Evolutionary conservation across 352 stramenopile species (phyloP).

Genomic region (Globisporangium takayamanum): DNA sequence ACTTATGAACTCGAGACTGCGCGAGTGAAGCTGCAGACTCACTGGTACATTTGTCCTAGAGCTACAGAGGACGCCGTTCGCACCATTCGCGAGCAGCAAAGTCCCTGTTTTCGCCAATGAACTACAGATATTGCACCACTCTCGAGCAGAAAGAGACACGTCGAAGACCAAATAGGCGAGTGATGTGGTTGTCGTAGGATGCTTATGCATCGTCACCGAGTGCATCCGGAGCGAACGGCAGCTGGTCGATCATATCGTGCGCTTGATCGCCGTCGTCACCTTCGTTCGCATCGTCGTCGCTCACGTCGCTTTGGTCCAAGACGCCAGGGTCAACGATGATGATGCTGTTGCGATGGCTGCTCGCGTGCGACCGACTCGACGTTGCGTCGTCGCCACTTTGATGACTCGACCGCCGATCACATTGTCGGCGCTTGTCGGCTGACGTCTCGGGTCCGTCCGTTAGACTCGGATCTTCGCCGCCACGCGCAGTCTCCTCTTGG

Average conservation of each 20-base stretch:
- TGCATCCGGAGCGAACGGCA: not conserved
- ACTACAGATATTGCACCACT: too few relatives aligned
- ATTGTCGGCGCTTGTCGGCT: not conserved
- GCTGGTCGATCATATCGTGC: not conserved
- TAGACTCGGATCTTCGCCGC: not conserved
- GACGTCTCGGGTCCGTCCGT: not conserved
- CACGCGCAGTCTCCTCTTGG: not conserved
- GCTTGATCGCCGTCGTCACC: not conserved
- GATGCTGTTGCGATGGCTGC: not conserved
- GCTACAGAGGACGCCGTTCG: too few relatives aligned
- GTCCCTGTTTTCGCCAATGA: too few relatives aligned
- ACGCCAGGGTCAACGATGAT: slow-evolving; percentile 24
- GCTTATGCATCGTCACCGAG: too few relatives aligned
- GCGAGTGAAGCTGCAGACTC: too few relatives aligned
- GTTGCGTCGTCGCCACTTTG: not conserved
- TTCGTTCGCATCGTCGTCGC: slow-evolving; percentile 7
- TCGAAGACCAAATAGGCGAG: too few relatives aligned
- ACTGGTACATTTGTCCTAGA: too few relatives aligned
- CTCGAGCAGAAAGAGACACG: too few relatives aligned
- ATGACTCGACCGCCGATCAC: not conserved
- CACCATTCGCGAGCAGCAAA: too few relatives aligned
- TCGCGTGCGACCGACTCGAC: not conserved
- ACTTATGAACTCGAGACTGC: too few relatives aligned
- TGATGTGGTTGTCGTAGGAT: too few relatives aligned
- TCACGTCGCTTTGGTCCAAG: slow-evolving; percentile 22